Evolutionary conservation across 306 rosid genomes (phyloP).

Genomic region (Cicer yamashitae): DNA sequence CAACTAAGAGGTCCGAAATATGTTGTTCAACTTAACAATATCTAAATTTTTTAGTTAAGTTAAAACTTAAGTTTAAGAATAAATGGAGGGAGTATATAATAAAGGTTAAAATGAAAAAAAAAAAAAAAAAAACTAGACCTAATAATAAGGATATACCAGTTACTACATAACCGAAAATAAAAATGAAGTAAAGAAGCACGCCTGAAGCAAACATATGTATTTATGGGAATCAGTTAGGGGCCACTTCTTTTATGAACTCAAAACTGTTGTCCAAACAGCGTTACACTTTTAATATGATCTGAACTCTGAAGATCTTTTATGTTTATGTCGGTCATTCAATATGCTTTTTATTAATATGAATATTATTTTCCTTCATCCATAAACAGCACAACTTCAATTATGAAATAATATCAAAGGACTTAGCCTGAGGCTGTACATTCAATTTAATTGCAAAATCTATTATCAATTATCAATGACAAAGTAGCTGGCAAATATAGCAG

Average conservation of each 20-base stretch:
- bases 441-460: slow-evolving; percentile 33
- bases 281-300: background rate
- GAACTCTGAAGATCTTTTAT: slow-evolving; percentile 3
- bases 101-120: too few relatives aligned
- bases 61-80: too few relatives aligned
- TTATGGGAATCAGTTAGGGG: background rate
- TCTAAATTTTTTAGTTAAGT: too few relatives aligned
- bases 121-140: too few relatives aligned
- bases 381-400: slow-evolving; percentile 26
- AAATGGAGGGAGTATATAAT: too few relatives aligned
- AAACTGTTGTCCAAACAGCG: slow-evolving; percentile 21
- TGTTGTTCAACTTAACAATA: too few relatives aligned
- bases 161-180: too few relatives aligned
- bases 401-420: slow-evolving; percentile 2
- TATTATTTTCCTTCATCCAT: slow-evolving; percentile 26
- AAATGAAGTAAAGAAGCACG: too few relatives aligned
- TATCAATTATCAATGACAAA: slow-evolving; percentile 22
- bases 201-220: background rate
- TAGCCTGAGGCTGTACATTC: slow-evolving; percentile 2
- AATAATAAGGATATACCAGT: too few relatives aligned
- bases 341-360: slow-evolving; percentile 4
- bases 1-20: too few relatives aligned
- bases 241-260: slow-evolving; percentile 12
- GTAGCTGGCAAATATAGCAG: slow-evolving; percentile 37
- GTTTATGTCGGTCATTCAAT: slow-evolving; percentile 19